Percentiles rank a stretch among this genome's conserved stretches.
phyloP scores from a whole-genome alignment of 2,329 filamentous ascomycete species.

The Aspergillus pseudoglaucus region DNA sequence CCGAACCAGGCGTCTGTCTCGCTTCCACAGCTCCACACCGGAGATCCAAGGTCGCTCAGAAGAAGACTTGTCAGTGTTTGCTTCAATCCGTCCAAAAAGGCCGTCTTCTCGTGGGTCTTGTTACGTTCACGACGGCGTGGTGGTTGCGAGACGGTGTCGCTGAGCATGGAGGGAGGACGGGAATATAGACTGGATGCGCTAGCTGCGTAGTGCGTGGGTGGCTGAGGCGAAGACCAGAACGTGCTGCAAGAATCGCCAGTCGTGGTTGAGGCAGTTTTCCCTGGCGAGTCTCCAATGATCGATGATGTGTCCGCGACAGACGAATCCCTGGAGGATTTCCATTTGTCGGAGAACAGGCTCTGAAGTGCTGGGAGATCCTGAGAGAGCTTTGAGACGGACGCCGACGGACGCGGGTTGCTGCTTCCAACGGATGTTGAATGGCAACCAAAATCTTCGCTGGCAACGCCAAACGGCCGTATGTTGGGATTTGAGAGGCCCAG shows the following conservation, averaged over 20 bases:
- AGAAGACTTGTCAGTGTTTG: conserved; percentile 77
- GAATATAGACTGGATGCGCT: conserved; percentile 53
- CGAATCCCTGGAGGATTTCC: conserved; percentile 51
- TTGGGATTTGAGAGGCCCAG: conserved; percentile 35
- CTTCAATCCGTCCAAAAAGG: conserved; percentile 70
- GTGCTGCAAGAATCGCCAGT: conserved; percentile 70
- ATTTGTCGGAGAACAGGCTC: conserved; percentile 63
- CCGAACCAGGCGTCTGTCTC: conserved; percentile 87
- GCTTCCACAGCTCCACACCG: conserved; percentile 79
- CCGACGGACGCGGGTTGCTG: conserved; percentile 21
- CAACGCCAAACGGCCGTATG: conserved; percentile 37
- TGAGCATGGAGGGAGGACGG: conserved; percentile 37
- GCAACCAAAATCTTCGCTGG: conserved; percentile 37
- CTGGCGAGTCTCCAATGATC: conserved; percentile 51
- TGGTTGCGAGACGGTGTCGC: conserved; percentile 27
- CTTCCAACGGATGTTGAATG: conserved; percentile 19
- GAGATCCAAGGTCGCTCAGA: conserved; percentile 79
- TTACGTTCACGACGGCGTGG: conserved; percentile 27
- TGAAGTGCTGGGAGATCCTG: conserved; percentile 40
- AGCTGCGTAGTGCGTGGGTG: conserved; percentile 57
- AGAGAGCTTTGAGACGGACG: conserved; percentile 23
- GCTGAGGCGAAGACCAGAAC: conserved; percentile 84
- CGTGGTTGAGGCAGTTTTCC: conserved; percentile 60
- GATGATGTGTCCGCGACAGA: conserved; percentile 54
- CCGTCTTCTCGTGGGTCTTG: conserved; percentile 60